These are phyloP conservation scores for Leishmania major DNA, from an alignment of 208 protist species.

Conservation along the genomic window DNA sequence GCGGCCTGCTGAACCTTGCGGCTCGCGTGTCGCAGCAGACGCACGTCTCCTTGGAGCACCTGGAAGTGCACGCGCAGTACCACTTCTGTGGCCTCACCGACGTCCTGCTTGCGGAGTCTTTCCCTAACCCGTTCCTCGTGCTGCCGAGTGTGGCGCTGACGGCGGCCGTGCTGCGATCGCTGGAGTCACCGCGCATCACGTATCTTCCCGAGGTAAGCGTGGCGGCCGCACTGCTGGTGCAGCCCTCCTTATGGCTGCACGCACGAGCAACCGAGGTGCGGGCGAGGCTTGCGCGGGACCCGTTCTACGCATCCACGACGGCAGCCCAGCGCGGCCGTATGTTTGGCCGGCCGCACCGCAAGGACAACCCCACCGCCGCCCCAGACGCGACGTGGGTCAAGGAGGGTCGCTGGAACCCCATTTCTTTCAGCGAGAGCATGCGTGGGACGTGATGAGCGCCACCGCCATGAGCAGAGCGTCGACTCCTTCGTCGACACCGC, in stretches of 20 bases:
- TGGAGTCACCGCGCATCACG: conserved; percentile 60
- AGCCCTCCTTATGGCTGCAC: conserved; percentile 69
- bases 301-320: conserved; percentile 21
- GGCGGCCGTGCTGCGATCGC: conserved; percentile 58
- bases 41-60: conserved; percentile 61
- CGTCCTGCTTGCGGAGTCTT: conserved; percentile 70
- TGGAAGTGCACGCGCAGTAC: conserved; percentile 68
- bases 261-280: conserved; percentile 24
- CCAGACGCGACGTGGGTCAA: conserved; percentile 44
- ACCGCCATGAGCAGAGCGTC: neutral
- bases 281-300: conserved; percentile 10
- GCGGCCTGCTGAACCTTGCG: conserved; percentile 76
- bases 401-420: conserved; percentile 37
- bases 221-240: conserved; percentile 63
- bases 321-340: conserved; percentile 36
- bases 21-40: conserved; percentile 76
- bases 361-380: conserved; percentile 67
- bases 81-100: conserved; percentile 87
- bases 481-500: neutral
- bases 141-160: conserved; percentile 65
- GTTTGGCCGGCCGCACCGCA: conserved; percentile 70
- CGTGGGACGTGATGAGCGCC: conserved; percentile 42
- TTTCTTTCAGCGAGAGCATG: conserved; percentile 50
- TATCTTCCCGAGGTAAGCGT: conserved; percentile 77
- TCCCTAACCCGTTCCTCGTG: conserved; percentile 64